Evolutionary conservation across 768 basidiomycete species (phyloP).

Genomic region (Termitomyces eurrhizus): DNA sequence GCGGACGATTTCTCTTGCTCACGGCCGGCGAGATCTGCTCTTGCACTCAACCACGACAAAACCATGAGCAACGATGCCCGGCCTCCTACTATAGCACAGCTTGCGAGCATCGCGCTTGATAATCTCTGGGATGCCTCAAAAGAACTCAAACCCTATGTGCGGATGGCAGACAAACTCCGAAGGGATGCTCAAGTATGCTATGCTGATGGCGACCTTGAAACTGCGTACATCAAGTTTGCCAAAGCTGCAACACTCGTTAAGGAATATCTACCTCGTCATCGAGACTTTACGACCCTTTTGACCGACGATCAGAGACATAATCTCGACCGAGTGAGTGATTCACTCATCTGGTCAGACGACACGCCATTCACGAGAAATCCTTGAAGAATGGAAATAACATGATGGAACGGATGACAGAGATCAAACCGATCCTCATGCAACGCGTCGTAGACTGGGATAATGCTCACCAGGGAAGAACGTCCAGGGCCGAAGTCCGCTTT

Average conservation of each 20-base stretch:
- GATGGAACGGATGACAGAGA: constrained; percentile 56
- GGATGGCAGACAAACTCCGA: constrained; percentile 59
- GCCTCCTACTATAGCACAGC: constrained; percentile 61
- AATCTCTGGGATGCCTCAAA: constrained; percentile 53
- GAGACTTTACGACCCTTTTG: constrained; percentile 56
- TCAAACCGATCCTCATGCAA: constrained; percentile 62
- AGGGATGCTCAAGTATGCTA: constrained; percentile 46
- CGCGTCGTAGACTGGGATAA: constrained; percentile 57
- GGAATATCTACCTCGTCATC: constrained; percentile 73
- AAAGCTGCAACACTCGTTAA: constrained; percentile 74
- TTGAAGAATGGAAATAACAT: constrained; percentile 49
- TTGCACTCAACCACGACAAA: background rate
- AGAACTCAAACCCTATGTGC: constrained; percentile 64
- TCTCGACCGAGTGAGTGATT: constrained; percentile 58
- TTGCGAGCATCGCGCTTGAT: constrained; percentile 57
- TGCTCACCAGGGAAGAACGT: background rate
- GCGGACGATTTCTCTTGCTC: background rate
- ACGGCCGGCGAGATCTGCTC: background rate
- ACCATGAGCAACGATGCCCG: constrained; percentile 15
- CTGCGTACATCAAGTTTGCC: constrained; percentile 69
- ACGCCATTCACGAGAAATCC: constrained; percentile 3
- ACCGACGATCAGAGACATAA: constrained; percentile 59
- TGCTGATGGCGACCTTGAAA: constrained; percentile 56
- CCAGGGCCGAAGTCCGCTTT: background rate
- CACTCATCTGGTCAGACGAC: background rate